Conservation (phyloP, 1,284 basidiomycete genomes). For the Melampsora americana region DNA sequence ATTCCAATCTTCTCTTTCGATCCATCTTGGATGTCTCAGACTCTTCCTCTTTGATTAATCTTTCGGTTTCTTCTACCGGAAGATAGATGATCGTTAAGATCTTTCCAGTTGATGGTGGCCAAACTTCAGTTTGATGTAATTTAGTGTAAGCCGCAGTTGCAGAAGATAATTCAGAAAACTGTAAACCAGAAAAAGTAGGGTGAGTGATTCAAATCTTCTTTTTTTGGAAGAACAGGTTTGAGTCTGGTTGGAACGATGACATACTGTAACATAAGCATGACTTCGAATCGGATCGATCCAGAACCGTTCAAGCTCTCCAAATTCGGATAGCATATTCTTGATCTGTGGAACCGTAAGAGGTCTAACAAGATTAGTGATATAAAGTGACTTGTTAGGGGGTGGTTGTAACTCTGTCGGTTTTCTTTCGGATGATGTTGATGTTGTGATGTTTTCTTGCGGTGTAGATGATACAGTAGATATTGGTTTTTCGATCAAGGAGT, state of each 20-base stretch:
- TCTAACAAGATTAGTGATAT: conserved; percentile 28
- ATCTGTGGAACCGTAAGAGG: conserved; percentile 27
- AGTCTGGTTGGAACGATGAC: neutral
- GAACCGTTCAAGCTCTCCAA: conserved; percentile 16
- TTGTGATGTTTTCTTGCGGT: too few species aligned
- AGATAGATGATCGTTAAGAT: conserved; percentile 10
- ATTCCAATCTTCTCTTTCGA: too few species aligned
- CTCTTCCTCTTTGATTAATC: conserved; percentile 22
- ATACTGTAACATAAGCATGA: conserved; percentile 40
- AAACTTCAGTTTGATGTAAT: conserved; percentile 23
- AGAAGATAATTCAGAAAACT: conserved; percentile 15
- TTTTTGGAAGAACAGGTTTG: too few species aligned
- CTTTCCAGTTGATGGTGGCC: conserved; percentile 29
- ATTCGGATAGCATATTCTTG: conserved; percentile 22
- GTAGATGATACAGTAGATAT: too few species aligned
- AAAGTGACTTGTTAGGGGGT: conserved; percentile 15
- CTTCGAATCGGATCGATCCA: conserved; percentile 34
- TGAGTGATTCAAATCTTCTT: too few species aligned
- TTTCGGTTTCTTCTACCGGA: conserved; percentile 6
- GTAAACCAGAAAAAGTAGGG: neutral
- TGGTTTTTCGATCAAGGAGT: too few species aligned
- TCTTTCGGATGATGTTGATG: too few species aligned
- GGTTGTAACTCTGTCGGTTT: neutral
- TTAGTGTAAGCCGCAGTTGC: conserved; percentile 1
- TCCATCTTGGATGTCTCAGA: neutral